These are phyloP conservation scores for Oidium heveae DNA, from an alignment of 2,329 filamentous ascomycete species.

Conservation along the genomic window DNA sequence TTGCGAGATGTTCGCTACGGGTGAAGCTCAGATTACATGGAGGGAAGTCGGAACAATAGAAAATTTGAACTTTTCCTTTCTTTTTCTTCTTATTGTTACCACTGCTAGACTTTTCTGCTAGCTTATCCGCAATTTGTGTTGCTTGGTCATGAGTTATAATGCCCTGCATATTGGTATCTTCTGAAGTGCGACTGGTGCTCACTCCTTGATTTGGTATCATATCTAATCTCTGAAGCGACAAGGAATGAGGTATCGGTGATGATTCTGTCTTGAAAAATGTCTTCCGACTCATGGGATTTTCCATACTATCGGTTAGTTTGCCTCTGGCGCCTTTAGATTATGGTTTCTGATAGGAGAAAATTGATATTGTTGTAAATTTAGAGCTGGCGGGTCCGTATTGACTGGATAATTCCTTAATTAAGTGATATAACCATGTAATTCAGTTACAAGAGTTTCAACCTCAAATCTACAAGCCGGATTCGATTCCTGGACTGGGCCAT, in stretches of 20 bases:
- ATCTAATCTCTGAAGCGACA: neutral
- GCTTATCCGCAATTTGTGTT: neutral
- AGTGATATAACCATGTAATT: no score
- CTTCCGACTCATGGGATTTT: no score
- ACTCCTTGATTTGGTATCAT: neutral
- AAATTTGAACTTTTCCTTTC: constrained; percentile 91
- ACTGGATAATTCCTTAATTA: no score
- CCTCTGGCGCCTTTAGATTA: no score
- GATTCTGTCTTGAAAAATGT: no score
- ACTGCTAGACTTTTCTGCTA: neutral
- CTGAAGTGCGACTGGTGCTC: neutral
- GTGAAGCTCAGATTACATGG: constrained; percentile 91
- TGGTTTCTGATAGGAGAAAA: no score
- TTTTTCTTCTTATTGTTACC: constrained; percentile 26
- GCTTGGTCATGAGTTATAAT: neutral
- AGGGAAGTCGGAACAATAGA: constrained; percentile 88
- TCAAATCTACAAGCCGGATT: no score
- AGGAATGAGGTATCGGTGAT: neutral
- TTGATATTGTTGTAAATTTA: no score
- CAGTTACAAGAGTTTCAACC: no score
- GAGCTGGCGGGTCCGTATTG: no score
- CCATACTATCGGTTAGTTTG: no score
- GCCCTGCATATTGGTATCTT: neutral
- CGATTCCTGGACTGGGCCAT: no score
- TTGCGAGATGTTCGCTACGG: constrained; percentile 76